A percentile compares a stretch with the other conserved stretches of the same genome.
Conservation (phyloP, 331 rosid species). For the Stylosanthes scabra region DNA sequence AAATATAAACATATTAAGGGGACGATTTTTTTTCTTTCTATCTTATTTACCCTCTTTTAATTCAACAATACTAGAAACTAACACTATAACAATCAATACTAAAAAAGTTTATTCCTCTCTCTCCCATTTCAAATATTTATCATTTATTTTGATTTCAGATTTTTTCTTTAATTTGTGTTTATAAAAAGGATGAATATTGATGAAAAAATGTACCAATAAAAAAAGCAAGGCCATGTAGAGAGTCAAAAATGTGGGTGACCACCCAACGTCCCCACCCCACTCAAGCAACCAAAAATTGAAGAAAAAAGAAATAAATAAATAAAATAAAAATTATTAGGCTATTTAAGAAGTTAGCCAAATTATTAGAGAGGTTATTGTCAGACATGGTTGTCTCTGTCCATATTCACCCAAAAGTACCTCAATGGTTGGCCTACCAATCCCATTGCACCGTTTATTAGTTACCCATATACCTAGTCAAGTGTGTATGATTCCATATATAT, state of each 20-base stretch:
- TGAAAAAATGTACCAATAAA: not conserved
- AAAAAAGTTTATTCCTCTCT: no score
- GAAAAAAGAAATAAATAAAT: not conserved
- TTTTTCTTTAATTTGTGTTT: not conserved
- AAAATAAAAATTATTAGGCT: constrained; percentile 28
- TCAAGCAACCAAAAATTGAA: constrained; percentile 39
- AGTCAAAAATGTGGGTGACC: constrained; percentile 50
- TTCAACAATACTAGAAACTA: no score
- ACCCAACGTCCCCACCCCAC: constrained; percentile 29
- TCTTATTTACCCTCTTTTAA: no score
- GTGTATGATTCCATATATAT: not conserved
- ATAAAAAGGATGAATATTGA: constrained; percentile 10
- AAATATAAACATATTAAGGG: no score
- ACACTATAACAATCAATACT: no score
- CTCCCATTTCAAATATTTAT: not conserved
- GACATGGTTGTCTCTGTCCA: constrained; percentile 36
- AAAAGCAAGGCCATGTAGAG: constrained; percentile 17
- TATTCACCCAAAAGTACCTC: constrained; percentile 39
- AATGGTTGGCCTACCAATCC: constrained; percentile 56
- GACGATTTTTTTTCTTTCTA: no score
- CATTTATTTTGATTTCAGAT: not conserved
- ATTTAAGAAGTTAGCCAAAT: constrained; percentile 36
- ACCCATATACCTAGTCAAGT: constrained; percentile 48
- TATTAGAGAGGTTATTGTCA: constrained; percentile 40
- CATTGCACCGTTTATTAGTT: constrained; percentile 31